These are phyloP conservation scores for Aspergillus brunneoviolaceus DNA, from an alignment of 2,329 filamentous ascomycete genomes.

Conservation along the genomic window DNA sequence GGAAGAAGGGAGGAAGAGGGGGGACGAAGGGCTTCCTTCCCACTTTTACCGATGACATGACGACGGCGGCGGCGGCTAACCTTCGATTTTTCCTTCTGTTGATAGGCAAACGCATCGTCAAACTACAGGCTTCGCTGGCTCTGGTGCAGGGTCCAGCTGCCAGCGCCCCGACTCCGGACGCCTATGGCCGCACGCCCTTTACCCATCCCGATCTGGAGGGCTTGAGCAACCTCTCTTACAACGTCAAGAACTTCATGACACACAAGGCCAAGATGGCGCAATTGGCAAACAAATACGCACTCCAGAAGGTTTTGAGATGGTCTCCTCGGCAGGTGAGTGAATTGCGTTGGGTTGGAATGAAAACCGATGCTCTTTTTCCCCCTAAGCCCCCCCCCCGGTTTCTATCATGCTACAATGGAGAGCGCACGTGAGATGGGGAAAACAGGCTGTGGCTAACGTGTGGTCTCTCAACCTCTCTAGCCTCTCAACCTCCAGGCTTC, in stretches of 20 bases:
- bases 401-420: not conserved
- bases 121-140: constrained; percentile 64
- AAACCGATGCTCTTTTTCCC: not conserved
- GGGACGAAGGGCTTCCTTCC: too few species aligned
- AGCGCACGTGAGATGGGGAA: not conserved
- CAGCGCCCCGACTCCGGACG: constrained; percentile 41
- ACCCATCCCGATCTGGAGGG: constrained; percentile 68
- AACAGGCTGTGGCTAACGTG: not conserved
- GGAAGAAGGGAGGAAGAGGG: not conserved
- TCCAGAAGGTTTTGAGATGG: constrained; percentile 81
- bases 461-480: constrained; percentile 34
- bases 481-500: constrained; percentile 68
- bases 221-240: constrained; percentile 68
- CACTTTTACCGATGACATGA: not conserved
- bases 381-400: not conserved
- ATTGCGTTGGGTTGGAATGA: too few species aligned
- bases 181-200: constrained; percentile 64
- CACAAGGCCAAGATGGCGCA: constrained; percentile 64
- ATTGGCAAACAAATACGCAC: constrained; percentile 68
- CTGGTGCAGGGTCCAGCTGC: constrained; percentile 52
- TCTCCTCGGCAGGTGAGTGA: constrained; percentile 74
- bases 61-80: not conserved
- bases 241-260: constrained; percentile 62
- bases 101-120: constrained; percentile 62
- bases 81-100: not conserved